These are phyloP conservation scores for Neocucurbitaria cava DNA, from an alignment of 2,329 filamentous ascomycete genomes.

Conservation along the genomic window DNA sequence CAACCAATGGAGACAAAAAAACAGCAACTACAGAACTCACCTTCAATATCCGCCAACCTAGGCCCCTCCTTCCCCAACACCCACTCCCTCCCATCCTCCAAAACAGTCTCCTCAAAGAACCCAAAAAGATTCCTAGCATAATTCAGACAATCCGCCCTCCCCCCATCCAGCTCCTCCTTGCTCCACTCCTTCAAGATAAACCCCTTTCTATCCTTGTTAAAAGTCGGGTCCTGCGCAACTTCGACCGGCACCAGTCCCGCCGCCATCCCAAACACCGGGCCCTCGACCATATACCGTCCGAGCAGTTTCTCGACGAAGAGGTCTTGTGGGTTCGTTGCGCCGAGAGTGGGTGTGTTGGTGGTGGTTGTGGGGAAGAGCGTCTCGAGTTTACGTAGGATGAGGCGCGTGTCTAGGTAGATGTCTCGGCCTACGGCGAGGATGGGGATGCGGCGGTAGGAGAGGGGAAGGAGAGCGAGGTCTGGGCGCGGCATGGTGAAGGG, in stretches of 20 bases:
- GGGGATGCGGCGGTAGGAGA: constrained; percentile 74
- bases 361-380: constrained; percentile 42
- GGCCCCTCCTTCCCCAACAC: constrained; percentile 59
- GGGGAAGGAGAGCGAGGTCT: constrained; percentile 66
- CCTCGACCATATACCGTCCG: constrained; percentile 62
- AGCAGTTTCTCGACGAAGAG: constrained; percentile 63
- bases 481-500: constrained; percentile 70
- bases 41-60: constrained; percentile 72
- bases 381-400: constrained; percentile 72
- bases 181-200: constrained; percentile 53
- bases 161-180: constrained; percentile 45
- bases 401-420: constrained; percentile 72
- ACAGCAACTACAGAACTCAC: constrained; percentile 31
- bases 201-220: constrained; percentile 63
- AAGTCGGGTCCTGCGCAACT: constrained; percentile 63
- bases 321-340: constrained; percentile 46
- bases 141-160: constrained; percentile 62
- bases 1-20: too few relatives aligned
- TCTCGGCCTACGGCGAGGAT: constrained; percentile 70
- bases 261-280: constrained; percentile 62
- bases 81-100: constrained; percentile 70
- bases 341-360: constrained; percentile 12
- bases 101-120: constrained; percentile 65
- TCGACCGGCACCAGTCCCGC: constrained; percentile 62
- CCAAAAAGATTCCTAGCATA: constrained; percentile 61